phyloP scores from a whole-genome alignment of 106 monocot genomes.

The Platanthera guangdongensis region DNA sequence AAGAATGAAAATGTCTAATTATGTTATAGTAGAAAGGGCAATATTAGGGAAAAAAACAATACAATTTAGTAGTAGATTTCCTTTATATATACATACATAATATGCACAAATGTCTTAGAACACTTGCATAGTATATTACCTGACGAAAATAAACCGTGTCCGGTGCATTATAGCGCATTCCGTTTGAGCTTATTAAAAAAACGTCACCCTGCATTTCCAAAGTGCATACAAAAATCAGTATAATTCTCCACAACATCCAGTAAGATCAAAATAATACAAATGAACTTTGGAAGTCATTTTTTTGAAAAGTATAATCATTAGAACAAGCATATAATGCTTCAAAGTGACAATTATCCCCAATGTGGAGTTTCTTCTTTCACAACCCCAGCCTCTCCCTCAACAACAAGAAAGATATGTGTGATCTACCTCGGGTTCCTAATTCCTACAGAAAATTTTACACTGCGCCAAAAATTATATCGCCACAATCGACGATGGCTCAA shows the following conservation, averaged over 20 bases:
- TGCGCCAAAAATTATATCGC: too few species aligned
- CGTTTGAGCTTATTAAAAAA: slow-evolving; percentile 78
- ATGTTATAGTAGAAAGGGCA: not conserved
- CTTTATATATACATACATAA: not conserved
- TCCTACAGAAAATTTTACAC: too few species aligned
- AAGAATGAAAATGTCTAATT: not conserved
- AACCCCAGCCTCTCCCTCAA: not conserved
- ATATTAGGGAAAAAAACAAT: too few species aligned
- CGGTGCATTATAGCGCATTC: slow-evolving; percentile 76
- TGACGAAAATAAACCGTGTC: slow-evolving; percentile 84
- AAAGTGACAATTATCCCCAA: not conserved
- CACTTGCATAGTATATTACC: slow-evolving; percentile 25
- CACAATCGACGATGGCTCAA: too few species aligned
- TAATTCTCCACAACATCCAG: not conserved
- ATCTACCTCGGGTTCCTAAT: too few species aligned
- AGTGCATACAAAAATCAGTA: not conserved
- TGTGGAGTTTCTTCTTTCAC: not conserved
- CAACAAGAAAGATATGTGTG: too few species aligned
- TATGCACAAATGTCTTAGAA: not conserved
- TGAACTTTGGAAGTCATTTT: not conserved
- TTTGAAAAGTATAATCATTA: not conserved
- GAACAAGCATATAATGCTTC: not conserved
- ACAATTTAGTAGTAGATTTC: too few species aligned
- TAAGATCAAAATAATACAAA: not conserved
- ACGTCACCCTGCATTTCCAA: slow-evolving; percentile 59